phyloP scores from a whole-genome alignment of 768 basidiomycete species.

The Chlorophyllum brunneum region DNA sequence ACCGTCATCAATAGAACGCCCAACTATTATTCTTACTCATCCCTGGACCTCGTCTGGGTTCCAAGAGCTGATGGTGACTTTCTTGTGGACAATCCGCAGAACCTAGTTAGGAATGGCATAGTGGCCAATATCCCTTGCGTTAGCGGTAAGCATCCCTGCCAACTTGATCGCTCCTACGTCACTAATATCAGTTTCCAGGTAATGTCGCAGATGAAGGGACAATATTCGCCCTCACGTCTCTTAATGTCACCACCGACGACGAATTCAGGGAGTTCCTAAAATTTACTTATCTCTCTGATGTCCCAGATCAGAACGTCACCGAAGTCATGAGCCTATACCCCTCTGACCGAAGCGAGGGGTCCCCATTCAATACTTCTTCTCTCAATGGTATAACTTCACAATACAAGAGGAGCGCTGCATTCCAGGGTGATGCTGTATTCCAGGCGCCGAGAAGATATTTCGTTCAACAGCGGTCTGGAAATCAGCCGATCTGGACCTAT shows the following conservation, averaged over 20 bases:
- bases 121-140: constrained; percentile 49
- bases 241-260: constrained; percentile 34
- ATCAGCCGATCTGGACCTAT: constrained; percentile 43
- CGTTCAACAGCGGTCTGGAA: constrained; percentile 32
- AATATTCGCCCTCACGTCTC: constrained; percentile 37
- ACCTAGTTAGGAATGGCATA: constrained; percentile 36
- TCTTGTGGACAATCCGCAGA: constrained; percentile 38
- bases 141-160: constrained; percentile 18
- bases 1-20: constrained; percentile 27
- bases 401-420: constrained; percentile 47
- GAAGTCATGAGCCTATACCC: constrained; percentile 31
- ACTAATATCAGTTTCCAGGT: constrained; percentile 25
- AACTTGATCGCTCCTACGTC: neutral
- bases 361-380: constrained; percentile 45
- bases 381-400: constrained; percentile 39
- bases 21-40: constrained; percentile 28
- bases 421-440: constrained; percentile 48
- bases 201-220: constrained; percentile 59
- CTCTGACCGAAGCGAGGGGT: constrained; percentile 34
- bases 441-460: constrained; percentile 51
- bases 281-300: constrained; percentile 19
- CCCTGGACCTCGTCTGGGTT: constrained; percentile 37
- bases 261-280: constrained; percentile 19
- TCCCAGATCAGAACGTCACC: constrained; percentile 17
- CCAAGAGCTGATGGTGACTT: constrained; percentile 50